Percentiles rank a stretch among this genome's conserved stretches.
Evolutionary conservation across 2,329 filamentous ascomycete genomes (phyloP).

Genomic region (Sporothrix inflata): DNA sequence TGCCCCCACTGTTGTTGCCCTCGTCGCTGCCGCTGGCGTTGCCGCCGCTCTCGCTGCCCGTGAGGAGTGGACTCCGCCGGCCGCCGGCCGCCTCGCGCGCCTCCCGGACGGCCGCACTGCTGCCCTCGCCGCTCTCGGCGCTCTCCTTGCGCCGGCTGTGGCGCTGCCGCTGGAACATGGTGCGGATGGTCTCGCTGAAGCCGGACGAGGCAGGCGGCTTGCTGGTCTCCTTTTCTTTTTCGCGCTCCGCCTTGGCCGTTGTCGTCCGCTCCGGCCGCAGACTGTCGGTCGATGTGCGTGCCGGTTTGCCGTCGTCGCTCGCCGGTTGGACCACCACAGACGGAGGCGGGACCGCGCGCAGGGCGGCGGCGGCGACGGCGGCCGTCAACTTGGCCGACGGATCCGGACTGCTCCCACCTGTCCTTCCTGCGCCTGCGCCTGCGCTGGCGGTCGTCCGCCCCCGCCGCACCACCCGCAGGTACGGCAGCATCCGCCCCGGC

Average conservation of each 20-base stretch:
- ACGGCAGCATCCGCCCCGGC: slow-evolving; percentile 18
- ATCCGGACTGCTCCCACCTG: background rate
- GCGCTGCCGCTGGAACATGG: slow-evolving; percentile 1
- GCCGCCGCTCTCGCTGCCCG: background rate
- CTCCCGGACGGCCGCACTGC: background rate
- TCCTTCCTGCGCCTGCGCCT: background rate
- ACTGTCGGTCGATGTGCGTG: background rate
- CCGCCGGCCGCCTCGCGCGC: background rate
- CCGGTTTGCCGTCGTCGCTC: background rate
- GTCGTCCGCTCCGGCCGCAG: background rate
- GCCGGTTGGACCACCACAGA: background rate
- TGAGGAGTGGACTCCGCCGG: background rate
- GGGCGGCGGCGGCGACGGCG: too few species aligned
- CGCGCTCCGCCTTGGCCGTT: background rate
- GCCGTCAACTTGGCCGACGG: background rate
- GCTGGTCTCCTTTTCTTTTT: background rate
- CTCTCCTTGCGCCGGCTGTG: background rate
- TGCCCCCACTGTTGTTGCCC: background rate
- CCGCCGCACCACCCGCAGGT: background rate
- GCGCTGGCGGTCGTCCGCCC: background rate
- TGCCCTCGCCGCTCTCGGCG: background rate
- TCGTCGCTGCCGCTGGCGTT: background rate
- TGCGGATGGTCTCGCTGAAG: background rate
- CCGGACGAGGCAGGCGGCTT: background rate
- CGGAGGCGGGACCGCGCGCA: too few species aligned